Conservation (phyloP, 2,329 filamentous ascomycete genomes). For the Ceratocystis destructans region DNA sequence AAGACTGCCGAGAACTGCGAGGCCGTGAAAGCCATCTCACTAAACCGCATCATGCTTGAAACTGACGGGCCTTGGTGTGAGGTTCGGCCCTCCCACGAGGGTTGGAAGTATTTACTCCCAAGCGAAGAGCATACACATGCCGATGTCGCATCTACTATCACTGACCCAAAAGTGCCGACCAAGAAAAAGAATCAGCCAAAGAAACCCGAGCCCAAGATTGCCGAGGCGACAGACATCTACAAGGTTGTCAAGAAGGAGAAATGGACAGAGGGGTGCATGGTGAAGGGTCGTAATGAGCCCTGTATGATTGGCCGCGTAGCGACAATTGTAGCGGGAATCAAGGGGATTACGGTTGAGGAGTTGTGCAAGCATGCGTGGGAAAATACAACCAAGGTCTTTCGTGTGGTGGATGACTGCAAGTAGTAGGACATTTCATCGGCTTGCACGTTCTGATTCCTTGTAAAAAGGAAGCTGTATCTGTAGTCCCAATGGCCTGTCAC, state of each 20-base stretch:
- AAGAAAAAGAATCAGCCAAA: conserved; percentile 27
- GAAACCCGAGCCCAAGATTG: conserved; percentile 43
- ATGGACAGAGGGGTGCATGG: conserved; percentile 73
- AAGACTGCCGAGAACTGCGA: conserved; percentile 86
- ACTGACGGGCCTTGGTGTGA: conserved; percentile 98
- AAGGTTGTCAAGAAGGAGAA: conserved; percentile 93
- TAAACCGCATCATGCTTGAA: conserved; percentile 80
- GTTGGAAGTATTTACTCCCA: conserved; percentile 50
- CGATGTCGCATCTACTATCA: conserved; percentile 4
- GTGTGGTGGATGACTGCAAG: conserved; percentile 38
- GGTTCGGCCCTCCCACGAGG: conserved; percentile 77
- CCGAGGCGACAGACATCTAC: conserved; percentile 57
- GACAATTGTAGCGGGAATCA: conserved; percentile 76
- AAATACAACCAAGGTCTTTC: conserved; percentile 71
- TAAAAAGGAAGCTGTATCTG: background rate
- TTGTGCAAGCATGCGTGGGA: conserved; percentile 76
- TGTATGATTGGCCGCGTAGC: conserved; percentile 76
- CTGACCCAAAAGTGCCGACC: conserved; percentile 12
- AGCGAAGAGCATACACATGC: conserved; percentile 16
- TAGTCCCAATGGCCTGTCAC: background rate
- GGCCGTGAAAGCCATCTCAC: conserved; percentile 64
- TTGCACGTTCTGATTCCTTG: background rate
- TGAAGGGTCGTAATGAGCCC: conserved; percentile 91
- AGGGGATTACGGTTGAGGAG: conserved; percentile 63
- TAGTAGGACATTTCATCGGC: background rate